phyloP scores from a whole-genome alignment of 2,329 filamentous ascomycete species.

The Sporothrix brasiliensis region DNA sequence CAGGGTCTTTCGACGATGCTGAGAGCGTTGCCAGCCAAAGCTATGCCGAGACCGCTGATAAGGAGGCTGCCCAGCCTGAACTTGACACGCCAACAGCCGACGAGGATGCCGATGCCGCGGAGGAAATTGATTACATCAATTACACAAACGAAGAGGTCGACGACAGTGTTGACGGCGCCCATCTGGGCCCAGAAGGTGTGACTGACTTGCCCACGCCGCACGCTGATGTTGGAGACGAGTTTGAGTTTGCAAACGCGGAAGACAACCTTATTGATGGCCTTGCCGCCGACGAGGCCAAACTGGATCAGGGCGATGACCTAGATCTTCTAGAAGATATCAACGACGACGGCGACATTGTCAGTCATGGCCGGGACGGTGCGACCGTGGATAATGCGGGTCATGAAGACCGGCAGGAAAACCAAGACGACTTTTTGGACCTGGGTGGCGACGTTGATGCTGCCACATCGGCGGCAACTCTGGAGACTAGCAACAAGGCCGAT shows the following conservation, averaged over 20 bases:
- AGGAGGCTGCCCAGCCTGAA: not conserved
- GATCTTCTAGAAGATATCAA: constrained; percentile 31
- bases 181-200: constrained; percentile 11
- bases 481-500: not conserved
- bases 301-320: constrained; percentile 26
- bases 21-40: constrained; percentile 19
- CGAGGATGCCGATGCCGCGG: constrained; percentile 13
- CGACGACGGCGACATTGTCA: not conserved
- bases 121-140: constrained; percentile 26
- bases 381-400: not conserved
- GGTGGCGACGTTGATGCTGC: constrained; percentile 28
- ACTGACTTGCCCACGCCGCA: not conserved
- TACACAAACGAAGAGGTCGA: constrained; percentile 33
- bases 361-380: constrained; percentile 28
- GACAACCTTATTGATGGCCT: constrained; percentile 14
- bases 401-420: constrained; percentile 5
- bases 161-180: constrained; percentile 31
- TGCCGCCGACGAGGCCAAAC: not conserved
- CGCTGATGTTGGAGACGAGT: constrained; percentile 10
- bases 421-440: constrained; percentile 35
- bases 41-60: not conserved
- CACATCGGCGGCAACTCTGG: not conserved
- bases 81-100: constrained; percentile 13
- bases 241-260: constrained; percentile 22
- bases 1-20: constrained; percentile 21